Evolutionary conservation across 192 early-diverging fungal genomes (phyloP), one percentile per base, ranked within the genome.

Genomic region (Coemansia asiatica): DNA sequence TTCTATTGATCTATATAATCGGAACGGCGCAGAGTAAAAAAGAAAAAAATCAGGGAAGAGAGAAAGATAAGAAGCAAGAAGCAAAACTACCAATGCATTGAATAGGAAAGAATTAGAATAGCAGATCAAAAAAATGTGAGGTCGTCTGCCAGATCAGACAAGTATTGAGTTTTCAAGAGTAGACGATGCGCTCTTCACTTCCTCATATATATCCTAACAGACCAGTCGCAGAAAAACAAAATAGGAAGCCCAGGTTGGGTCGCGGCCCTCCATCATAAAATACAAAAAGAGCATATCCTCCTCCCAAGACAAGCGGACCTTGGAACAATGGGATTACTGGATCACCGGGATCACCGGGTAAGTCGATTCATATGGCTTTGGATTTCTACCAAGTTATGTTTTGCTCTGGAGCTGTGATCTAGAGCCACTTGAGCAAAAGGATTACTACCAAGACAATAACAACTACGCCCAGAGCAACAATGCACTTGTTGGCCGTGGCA

Each of bases 361-460:
- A n/a, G n/a, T n/a, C n/a, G n/a, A n/a, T n/a, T 36, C 35, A 36
- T 4, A 36, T 7, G 31, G 31, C 31, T 33, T 33, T 33, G 31
- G 12, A 16, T 44, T 13, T 3, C 40, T 44, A 44, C 2, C 2
- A 44, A 12, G 40, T 16, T 2, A 44, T 2, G 40, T 16, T 44
- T 44, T n/a, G n/a, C n/a, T n/a, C 15, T 12, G 40, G 40, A 13
- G 15, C 15, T 44, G 31, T 8, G 31, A 8, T 33, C 57, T 61
- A 82, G 10, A 82, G 64, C 79, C 79, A 82, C 15, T 92, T 92
- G 64, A 91, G 68, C 54, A 93, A 81, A 48, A 98, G 75, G 54
- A 95, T 83, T 15, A 95, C 81, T 60, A 98, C 83, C 61, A 98
- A 69, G 23, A 91, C 72, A 33, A 89, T 81, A 29, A 95, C 93